These are phyloP conservation scores for Aspergillus conjunctus DNA, from an alignment of 495 filamentous ascomycete genomes.

Conservation along the genomic window DNA sequence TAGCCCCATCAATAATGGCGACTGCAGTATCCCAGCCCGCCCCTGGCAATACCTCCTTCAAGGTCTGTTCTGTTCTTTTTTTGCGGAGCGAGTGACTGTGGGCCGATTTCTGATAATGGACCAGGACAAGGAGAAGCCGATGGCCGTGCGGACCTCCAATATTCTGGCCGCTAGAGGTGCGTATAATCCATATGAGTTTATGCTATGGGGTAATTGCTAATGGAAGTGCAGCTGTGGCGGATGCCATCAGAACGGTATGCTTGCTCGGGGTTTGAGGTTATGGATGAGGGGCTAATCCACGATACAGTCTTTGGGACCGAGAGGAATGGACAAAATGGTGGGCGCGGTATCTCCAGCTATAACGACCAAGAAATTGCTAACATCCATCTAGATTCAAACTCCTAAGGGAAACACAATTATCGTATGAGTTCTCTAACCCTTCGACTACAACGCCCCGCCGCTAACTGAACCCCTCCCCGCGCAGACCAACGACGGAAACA, in stretches of 20 bases:
- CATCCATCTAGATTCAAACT: slow-evolving; percentile 69
- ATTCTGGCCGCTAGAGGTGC: slow-evolving; percentile 95
- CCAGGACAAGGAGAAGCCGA: slow-evolving; percentile 97
- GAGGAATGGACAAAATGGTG: slow-evolving; percentile 97
- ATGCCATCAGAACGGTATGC: slow-evolving; percentile 87
- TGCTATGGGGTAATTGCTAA: slow-evolving; percentile 26
- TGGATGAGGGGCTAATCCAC: slow-evolving; percentile 49
- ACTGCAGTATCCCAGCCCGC: slow-evolving; percentile 56
- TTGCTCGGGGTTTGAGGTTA: slow-evolving; percentile 21
- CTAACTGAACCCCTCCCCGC: slow-evolving; percentile 28
- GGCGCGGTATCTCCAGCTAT: slow-evolving; percentile 10
- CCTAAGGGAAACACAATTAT: slow-evolving; percentile 97
- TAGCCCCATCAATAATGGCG: slow-evolving; percentile 60
- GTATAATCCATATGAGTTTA: slow-evolving; percentile 2
- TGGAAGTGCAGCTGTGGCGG: slow-evolving; percentile 72
- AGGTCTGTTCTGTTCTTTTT: slow-evolving; percentile 52
- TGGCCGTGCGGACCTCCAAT: slow-evolving; percentile 91
- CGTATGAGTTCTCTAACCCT: slow-evolving; percentile 40
- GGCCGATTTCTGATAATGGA: slow-evolving; percentile 49
- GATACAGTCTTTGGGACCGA: slow-evolving; percentile 66
- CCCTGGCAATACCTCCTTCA: slow-evolving; percentile 75
- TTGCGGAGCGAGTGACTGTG: slow-evolving; percentile 35
- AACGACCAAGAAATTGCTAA: slow-evolving; percentile 28
- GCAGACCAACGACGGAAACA: slow-evolving; percentile 95
- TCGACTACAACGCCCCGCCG: slow-evolving; percentile 10